Conservation (phyloP, 1,284 basidiomycete species). For the Microbotryum silenes-acaulis region DNA sequence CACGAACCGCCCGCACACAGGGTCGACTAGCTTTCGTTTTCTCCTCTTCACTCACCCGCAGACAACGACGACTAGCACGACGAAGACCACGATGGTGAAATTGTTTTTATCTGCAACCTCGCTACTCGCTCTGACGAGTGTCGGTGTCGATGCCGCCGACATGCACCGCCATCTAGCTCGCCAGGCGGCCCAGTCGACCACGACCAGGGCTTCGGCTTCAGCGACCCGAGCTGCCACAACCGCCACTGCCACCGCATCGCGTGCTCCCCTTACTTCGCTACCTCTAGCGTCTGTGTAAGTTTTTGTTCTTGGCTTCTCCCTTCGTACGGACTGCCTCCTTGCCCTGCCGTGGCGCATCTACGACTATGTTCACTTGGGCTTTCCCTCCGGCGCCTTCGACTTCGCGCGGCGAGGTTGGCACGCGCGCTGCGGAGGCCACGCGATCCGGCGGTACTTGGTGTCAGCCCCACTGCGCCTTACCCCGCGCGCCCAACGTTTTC, state of each 20-base stretch:
- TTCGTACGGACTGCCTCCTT: background rate
- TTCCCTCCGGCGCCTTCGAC: slow-evolving; percentile 2
- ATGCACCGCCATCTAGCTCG: slow-evolving; percentile 1
- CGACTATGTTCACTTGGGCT: background rate
- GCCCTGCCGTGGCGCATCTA: background rate
- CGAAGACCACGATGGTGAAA: no score
- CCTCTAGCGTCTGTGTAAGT: slow-evolving; percentile 9
- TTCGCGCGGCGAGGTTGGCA: background rate
- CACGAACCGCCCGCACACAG: no score
- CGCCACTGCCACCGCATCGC: background rate
- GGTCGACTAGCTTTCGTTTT: no score
- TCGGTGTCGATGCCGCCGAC: no score
- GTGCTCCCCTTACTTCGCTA: background rate
- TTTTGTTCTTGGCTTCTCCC: background rate
- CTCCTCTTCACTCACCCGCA: no score
- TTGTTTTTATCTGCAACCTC: no score
- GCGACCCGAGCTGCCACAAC: background rate
- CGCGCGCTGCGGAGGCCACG: slow-evolving; percentile 3
- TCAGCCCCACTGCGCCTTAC: no score
- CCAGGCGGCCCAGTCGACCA: slow-evolving; percentile 4
- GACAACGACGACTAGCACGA: no score
- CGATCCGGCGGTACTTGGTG: background rate
- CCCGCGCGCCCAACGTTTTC: no score
- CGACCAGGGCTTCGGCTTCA: background rate
- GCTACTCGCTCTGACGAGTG: no score